Conservation (phyloP, 2,329 filamentous ascomycete genomes). For the Scedosporium apiospermum region DNA sequence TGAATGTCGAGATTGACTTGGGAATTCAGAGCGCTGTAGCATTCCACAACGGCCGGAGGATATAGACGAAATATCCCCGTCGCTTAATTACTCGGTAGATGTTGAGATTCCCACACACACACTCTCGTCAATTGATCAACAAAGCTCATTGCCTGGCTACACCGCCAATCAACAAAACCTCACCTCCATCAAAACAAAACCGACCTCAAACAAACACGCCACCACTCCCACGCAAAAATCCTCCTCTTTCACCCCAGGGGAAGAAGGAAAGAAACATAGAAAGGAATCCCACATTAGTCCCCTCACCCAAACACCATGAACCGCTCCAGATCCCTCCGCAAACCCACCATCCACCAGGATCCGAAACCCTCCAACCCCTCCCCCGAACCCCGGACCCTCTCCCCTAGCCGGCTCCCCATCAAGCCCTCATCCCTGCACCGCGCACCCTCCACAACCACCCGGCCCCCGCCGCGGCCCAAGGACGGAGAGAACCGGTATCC, state of each 20-base stretch:
- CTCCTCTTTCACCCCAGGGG: background rate
- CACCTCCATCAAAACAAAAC: background rate
- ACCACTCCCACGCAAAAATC: background rate
- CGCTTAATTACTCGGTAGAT: no score
- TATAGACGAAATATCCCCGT: no score
- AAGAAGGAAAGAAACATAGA: background rate
- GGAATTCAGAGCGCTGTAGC: no score
- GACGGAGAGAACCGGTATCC: background rate
- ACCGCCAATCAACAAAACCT: no score
- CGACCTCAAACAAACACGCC: background rate
- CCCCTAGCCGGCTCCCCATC: constrained; percentile 41
- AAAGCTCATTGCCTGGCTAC: no score
- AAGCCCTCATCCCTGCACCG: constrained; percentile 23
- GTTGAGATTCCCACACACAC: no score
- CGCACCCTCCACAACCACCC: constrained; percentile 8
- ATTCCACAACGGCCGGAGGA: no score
- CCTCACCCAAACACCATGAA: constrained; percentile 16
- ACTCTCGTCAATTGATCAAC: no score
- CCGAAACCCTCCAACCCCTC: constrained; percentile 10
- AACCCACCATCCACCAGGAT: constrained; percentile 18
- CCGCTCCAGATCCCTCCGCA: constrained; percentile 39
- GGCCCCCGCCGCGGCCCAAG: constrained; percentile 6
- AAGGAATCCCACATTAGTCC: background rate
- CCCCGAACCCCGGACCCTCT: constrained; percentile 24
- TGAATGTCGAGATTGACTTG: no score